Conservation (phyloP, 257 asterid species). For the Penstemon davidsonii region DNA sequence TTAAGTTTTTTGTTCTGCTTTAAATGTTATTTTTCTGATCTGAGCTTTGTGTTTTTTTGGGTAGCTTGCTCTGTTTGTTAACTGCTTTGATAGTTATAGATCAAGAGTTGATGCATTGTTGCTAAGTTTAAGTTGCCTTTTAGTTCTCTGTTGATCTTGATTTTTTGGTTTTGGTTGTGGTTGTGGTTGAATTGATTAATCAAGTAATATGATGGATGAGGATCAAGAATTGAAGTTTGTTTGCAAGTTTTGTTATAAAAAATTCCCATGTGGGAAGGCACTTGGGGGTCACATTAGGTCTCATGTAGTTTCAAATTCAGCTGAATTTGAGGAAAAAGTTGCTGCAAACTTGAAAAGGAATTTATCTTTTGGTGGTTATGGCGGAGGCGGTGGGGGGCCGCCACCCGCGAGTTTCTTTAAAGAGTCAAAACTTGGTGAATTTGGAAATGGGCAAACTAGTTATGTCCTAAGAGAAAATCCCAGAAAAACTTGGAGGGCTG, state of each 20-base stretch:
- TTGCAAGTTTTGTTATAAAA: slow-evolving; percentile 75
- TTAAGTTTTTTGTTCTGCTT: too few relatives aligned
- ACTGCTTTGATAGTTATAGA: background rate
- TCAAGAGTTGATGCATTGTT: background rate
- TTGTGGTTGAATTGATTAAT: background rate
- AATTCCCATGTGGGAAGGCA: slow-evolving; percentile 63
- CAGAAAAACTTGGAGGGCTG: slow-evolving; percentile 62
- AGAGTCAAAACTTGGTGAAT: slow-evolving; percentile 39
- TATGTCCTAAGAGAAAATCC: slow-evolving; percentile 39
- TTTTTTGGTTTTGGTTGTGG: slow-evolving; percentile 6
- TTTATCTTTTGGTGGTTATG: slow-evolving; percentile 30
- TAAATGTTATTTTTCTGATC: slow-evolving; percentile 15
- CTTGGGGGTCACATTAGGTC: slow-evolving; percentile 86
- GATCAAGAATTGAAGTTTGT: slow-evolving; percentile 44
- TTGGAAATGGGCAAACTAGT: slow-evolving; percentile 31
- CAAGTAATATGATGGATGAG: slow-evolving; percentile 36
- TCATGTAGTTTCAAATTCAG: slow-evolving; percentile 34
- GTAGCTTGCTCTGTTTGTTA: slow-evolving; percentile 10
- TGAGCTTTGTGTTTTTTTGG: background rate
- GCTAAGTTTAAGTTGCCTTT: background rate
- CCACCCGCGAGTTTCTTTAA: slow-evolving; percentile 16
- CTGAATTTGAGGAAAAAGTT: background rate
- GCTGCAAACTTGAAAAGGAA: slow-evolving; percentile 26
- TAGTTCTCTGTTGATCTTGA: background rate
- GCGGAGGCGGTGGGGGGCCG: background rate